phyloP scores from a whole-genome alignment of 192 early-diverging fungal genomes.

The Backusella westeae region DNA sequence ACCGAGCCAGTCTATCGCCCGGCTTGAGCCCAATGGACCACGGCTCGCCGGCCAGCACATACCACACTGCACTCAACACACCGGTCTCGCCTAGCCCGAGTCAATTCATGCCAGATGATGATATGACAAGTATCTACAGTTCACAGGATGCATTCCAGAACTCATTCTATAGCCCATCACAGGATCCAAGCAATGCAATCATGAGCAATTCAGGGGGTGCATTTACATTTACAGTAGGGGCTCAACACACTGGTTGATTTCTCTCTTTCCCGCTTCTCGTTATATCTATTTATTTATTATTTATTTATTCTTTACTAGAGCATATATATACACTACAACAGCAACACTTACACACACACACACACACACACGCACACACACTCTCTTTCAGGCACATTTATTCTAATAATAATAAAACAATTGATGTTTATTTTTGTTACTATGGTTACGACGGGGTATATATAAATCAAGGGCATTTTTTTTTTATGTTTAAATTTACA shows the following conservation, averaged over 20 bases:
- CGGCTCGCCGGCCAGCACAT: conserved; percentile 30
- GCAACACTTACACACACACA: neutral
- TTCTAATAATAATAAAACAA: neutral
- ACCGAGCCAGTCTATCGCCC: neutral
- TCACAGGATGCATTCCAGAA: conserved; percentile 8
- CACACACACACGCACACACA: neutral
- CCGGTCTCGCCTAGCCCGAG: conserved; percentile 52
- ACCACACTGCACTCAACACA: conserved; percentile 51
- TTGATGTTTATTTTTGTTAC: neutral
- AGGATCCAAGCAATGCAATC: neutral
- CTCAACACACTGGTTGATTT: neutral
- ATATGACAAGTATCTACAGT: conserved; percentile 15
- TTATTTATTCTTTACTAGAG: neutral
- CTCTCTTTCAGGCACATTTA: neutral
- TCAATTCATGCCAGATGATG: conserved; percentile 17
- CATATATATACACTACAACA: neutral
- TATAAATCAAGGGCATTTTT: neutral
- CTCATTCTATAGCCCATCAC: neutral
- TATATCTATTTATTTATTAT: neutral
- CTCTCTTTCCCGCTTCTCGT: neutral
- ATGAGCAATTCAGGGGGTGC: neutral
- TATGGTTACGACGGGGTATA: neutral
- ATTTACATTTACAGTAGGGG: conserved; percentile 8
- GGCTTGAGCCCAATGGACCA: neutral
- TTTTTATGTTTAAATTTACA: neutral